phyloP scores from a whole-genome alignment of 305 asterid species.

The Fraxinus angustifolia region DNA sequence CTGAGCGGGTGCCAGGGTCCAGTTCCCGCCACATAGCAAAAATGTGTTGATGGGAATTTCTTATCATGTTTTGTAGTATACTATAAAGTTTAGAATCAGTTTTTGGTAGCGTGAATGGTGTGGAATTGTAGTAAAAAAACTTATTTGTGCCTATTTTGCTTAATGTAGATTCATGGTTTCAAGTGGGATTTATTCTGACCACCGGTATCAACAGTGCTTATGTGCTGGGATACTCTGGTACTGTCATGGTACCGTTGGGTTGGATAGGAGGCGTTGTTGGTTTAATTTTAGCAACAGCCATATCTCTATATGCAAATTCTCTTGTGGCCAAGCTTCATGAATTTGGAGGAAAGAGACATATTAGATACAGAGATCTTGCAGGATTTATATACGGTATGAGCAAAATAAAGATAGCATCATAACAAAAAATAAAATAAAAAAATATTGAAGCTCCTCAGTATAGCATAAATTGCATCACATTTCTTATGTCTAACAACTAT shows the following conservation, averaged over 20 bases:
- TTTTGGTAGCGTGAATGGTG: slow-evolving; percentile 6
- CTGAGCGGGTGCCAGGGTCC: neutral
- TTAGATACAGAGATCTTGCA: slow-evolving; percentile 90
- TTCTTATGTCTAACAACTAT: neutral
- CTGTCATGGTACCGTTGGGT: slow-evolving; percentile 86
- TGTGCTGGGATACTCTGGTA: slow-evolving; percentile 85
- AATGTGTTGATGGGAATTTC: neutral
- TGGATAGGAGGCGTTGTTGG: slow-evolving; percentile 90
- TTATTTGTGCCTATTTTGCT: neutral
- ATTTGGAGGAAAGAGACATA: slow-evolving; percentile 82
- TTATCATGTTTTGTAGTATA: neutral
- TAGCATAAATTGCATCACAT: neutral
- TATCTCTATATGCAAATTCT: slow-evolving; percentile 69
- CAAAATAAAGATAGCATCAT: neutral
- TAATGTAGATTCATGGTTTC: slow-evolving; percentile 85
- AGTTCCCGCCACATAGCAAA: neutral
- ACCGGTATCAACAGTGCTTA: slow-evolving; percentile 92
- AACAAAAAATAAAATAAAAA: neutral
- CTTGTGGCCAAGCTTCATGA: slow-evolving; percentile 84
- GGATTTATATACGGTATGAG: slow-evolving; percentile 75
- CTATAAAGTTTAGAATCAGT: neutral
- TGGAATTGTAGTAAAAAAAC: neutral
- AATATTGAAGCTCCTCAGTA: neutral
- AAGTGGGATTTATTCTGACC: slow-evolving; percentile 84
- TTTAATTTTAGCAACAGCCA: slow-evolving; percentile 54